Percentiles rank a stretch among this genome's conserved stretches.
Evolutionary conservation across 441 rosid genomes (phyloP).

Genomic region (Biscutella laevigata): DNA sequence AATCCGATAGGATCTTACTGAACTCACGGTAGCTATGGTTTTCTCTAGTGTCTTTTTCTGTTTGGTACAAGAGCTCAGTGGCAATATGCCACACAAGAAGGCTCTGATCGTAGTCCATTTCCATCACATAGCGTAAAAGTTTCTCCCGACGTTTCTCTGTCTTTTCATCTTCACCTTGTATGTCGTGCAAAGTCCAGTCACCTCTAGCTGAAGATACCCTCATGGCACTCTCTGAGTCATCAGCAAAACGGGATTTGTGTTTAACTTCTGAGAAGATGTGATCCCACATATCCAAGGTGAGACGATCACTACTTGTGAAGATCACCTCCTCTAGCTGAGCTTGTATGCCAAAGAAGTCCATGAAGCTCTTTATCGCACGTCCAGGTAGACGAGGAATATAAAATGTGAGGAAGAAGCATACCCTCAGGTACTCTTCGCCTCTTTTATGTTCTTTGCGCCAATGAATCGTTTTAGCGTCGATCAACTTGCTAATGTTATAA

Average conservation of each 20-base stretch:
- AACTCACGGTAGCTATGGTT: conserved; percentile 13
- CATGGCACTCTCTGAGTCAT: conserved; percentile 35
- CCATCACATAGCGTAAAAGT: conserved; percentile 27
- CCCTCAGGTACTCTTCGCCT: neutral
- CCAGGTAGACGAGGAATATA: neutral
- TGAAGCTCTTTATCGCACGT: neutral
- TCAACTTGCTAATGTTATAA: neutral
- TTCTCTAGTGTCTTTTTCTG: neutral
- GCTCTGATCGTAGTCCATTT: conserved; percentile 50
- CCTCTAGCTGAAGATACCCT: conserved; percentile 42
- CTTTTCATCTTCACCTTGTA: conserved; percentile 9
- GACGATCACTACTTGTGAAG: conserved; percentile 22
- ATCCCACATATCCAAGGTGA: conserved; percentile 35
- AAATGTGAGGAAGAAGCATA: neutral
- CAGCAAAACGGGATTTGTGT: conserved; percentile 28
- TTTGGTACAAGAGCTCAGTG: conserved; percentile 43
- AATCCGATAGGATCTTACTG: conserved; percentile 44
- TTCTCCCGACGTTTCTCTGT: conserved; percentile 10
- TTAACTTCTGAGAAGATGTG: conserved; percentile 33
- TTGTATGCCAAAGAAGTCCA: conserved; percentile 29
- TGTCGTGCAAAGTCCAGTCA: conserved; percentile 37
- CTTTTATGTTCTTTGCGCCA: neutral
- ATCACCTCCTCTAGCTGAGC: conserved; percentile 30
- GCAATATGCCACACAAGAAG: conserved; percentile 60
- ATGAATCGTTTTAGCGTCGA: neutral